Percentiles rank a stretch among this genome's conserved stretches.
These are phyloP conservation scores for Xylariales sp. DNA, from an alignment of 2,329 filamentous ascomycete species.

Conservation along the genomic window DNA sequence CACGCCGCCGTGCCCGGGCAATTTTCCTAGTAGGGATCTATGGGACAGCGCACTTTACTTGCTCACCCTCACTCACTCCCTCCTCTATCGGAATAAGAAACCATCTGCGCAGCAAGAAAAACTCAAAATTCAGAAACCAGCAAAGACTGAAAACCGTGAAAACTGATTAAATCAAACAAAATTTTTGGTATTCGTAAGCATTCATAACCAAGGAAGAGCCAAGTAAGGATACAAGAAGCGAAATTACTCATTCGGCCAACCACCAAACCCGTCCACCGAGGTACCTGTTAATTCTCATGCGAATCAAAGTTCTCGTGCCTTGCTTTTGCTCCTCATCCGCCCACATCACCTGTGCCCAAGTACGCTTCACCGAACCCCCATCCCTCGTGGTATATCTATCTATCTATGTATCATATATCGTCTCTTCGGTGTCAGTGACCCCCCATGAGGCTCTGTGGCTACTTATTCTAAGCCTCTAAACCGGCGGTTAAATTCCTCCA, in stretches of 20 bases:
- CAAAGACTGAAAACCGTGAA: too few relatives aligned
- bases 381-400: not conserved
- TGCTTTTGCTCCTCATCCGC: not conserved
- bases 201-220: not conserved
- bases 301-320: not conserved
- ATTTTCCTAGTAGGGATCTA: too few relatives aligned
- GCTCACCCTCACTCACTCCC: too few relatives aligned
- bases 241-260: too few relatives aligned
- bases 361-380: not conserved
- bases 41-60: too few relatives aligned
- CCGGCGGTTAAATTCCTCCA: slow-evolving; percentile 74
- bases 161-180: not conserved
- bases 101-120: too few relatives aligned
- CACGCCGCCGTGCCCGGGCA: too few relatives aligned
- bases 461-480: slow-evolving; percentile 60
- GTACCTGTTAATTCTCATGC: not conserved
- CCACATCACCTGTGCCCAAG: not conserved
- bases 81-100: too few relatives aligned
- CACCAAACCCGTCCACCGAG: not conserved
- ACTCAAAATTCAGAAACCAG: too few relatives aligned
- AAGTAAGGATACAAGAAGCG: slow-evolving; percentile 14
- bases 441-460: not conserved
- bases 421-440: not conserved
- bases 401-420: not conserved
- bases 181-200: slow-evolving; percentile 10